Percentiles rank a stretch among this genome's conserved stretches.
Conservation (phyloP, 306 rosid genomes). For the Lathyrus tuberosus region DNA sequence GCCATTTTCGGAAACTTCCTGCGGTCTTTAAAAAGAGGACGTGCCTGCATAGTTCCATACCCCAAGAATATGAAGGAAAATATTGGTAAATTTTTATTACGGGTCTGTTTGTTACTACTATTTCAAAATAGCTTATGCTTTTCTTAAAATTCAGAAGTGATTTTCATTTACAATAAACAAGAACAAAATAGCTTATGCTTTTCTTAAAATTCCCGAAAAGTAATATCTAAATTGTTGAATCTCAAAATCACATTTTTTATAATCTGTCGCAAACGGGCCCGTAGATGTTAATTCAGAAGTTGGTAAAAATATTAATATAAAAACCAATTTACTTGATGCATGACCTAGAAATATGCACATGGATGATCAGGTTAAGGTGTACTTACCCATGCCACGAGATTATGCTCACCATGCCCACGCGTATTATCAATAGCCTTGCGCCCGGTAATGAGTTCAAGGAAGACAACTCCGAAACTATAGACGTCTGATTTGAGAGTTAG, state of each 20-base stretch:
- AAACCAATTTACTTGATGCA: background rate
- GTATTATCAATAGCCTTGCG: conserved; percentile 90
- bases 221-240: background rate
- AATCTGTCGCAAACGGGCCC: background rate
- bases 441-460: conserved; percentile 93
- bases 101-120: background rate
- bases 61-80: conserved; percentile 35
- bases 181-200: background rate
- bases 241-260: background rate
- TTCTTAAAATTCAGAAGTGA: too few species aligned
- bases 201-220: background rate
- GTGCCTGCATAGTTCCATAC: conserved; percentile 60
- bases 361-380: conserved; percentile 31
- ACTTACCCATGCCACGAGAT: conserved; percentile 96
- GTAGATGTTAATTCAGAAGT: conserved; percentile 28
- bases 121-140: too few species aligned
- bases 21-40: conserved; percentile 91
- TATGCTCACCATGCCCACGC: conserved; percentile 84
- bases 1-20: conserved; percentile 95
- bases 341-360: background rate
- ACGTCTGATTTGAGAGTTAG: conserved; percentile 91
- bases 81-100: background rate
- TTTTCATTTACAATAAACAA: too few species aligned
- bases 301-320: background rate
- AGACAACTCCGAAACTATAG: conserved; percentile 93